These are phyloP conservation scores for Picea glauca DNA, from an alignment of 75 land plant genomes.

Conservation along the genomic window DNA sequence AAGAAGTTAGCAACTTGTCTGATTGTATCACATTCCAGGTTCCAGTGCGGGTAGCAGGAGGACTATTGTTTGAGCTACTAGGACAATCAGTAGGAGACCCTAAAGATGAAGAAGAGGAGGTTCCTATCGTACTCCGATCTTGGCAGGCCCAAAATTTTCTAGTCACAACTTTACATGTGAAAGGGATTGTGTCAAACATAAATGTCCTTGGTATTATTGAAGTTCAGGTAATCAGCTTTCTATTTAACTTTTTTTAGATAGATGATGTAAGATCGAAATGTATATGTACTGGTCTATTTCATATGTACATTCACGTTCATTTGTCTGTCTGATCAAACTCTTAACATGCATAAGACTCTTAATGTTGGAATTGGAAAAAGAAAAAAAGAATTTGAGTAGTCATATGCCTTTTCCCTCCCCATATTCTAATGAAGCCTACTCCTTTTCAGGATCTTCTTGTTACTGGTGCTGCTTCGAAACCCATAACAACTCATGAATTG, in stretches of 20 bases:
- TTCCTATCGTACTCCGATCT: constrained; percentile 80
- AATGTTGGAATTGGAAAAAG: background rate
- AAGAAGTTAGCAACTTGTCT: background rate
- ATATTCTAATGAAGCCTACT: background rate
- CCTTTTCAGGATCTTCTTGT: constrained; percentile 67
- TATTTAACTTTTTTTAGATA: background rate
- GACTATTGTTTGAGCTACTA: constrained; percentile 82
- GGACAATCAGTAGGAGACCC: constrained; percentile 96
- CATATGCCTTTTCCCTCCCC: background rate
- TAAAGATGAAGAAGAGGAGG: constrained; percentile 74
- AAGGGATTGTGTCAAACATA: constrained; percentile 50
- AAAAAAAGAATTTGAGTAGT: background rate
- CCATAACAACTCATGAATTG: constrained; percentile 75
- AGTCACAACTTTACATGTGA: constrained; percentile 72
- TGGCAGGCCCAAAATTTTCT: constrained; percentile 92
- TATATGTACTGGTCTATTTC: background rate
- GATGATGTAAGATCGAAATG: background rate
- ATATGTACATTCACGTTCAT: background rate
- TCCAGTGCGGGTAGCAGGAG: constrained; percentile 92
- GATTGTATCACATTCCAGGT: constrained; percentile 42
- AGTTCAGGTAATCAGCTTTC: constrained; percentile 66
- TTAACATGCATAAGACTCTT: too few species aligned
- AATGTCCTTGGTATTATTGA: constrained; percentile 86
- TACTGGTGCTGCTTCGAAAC: constrained; percentile 69
- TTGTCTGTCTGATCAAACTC: background rate